Conservation (phyloP, 2,329 filamentous ascomycete species). For the Neofusicoccum sp. region DNA sequence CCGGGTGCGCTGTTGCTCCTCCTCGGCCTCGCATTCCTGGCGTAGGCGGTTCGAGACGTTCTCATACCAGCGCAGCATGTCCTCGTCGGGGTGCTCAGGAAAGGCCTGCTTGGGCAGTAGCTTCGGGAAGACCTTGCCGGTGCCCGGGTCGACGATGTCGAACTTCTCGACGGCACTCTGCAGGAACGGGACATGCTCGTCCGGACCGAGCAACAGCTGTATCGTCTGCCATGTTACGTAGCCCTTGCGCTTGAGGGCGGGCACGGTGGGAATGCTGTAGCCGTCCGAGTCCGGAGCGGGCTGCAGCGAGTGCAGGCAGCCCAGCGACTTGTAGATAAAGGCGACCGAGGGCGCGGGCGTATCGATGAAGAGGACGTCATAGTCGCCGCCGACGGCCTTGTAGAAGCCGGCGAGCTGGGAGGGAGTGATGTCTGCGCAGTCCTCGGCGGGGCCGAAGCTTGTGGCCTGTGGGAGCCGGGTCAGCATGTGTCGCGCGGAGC, state of each 20-base stretch:
- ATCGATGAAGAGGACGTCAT: constrained; percentile 70
- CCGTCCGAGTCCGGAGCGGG: constrained; percentile 65
- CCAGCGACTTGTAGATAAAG: constrained; percentile 89
- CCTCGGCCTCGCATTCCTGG: constrained; percentile 58
- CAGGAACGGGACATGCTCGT: constrained; percentile 83
- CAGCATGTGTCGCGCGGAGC: neutral
- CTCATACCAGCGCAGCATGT: constrained; percentile 87
- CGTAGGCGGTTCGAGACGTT: constrained; percentile 71
- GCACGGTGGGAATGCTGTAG: constrained; percentile 75
- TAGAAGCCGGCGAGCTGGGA: constrained; percentile 54
- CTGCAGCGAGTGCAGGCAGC: constrained; percentile 85
- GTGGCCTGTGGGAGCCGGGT: constrained; percentile 35
- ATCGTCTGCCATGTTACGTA: constrained; percentile 95
- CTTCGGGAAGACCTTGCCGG: constrained; percentile 59
- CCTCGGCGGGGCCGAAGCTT: constrained; percentile 46
- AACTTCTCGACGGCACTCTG: constrained; percentile 80
- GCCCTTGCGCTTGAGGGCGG: constrained; percentile 78
- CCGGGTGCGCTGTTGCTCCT: constrained; percentile 28
- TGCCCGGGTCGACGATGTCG: constrained; percentile 73
- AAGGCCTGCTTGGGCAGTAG: constrained; percentile 68
- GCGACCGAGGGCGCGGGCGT: constrained; percentile 76
- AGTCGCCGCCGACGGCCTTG: constrained; percentile 49
- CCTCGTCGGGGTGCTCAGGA: constrained; percentile 71
- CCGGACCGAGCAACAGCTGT: constrained; percentile 82
- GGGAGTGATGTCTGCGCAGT: constrained; percentile 51